Evolutionary conservation across 2,329 filamentous ascomycete species (phyloP), one percentile per base, ranked within the genome.

Genomic region (Talaromyces verruculosus): DNA sequence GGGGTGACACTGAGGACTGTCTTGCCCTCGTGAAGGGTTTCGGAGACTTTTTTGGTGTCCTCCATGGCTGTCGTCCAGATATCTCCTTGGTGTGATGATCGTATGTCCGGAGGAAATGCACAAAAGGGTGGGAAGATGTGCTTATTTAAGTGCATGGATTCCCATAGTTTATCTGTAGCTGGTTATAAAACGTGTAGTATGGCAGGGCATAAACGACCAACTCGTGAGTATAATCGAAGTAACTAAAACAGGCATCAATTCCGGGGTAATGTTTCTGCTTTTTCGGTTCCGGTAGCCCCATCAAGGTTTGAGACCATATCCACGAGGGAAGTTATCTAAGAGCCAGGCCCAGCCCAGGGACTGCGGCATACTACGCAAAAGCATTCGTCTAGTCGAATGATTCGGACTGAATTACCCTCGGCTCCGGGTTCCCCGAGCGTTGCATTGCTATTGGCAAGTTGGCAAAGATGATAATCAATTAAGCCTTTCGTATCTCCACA

Each of bases 1-100:
- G 60, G 60, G 10, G 45, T 47, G 22, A 62, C 60, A 5, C 47
- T 51, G 47, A 51, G 47, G 6, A 51, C 47, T 17, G 47, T 60
- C 35, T 51, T 51, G 13, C 47, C 47, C 47, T 30, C 47, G 13
- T 5, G 3, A 17, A 51, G 22, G 25, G 47, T 51, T 28, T 51
- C 25, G 13, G 47, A 51, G 47, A 51, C 25, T 30, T 51, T 51
- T 22, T 51, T 51, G 47, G 47, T 51, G 47, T 51, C 47, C 47
- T 51, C 47, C 47, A 51, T 51, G 47, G 47, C 47, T 30, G 13
- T 51, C 25, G 45, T 47, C 30, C 6, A 33, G 30, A 33, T 33
- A 7, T 33, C 30, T 33, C 30, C 25, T 51, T 28, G 22, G 22
- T 49, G 47, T 49, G 22, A 28, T 28, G 47, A 49, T 28, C 47